Base-by-base conservation (phyloP, 2,329 filamentous ascomycete genomes). In the Alternaria sp. region DNA sequence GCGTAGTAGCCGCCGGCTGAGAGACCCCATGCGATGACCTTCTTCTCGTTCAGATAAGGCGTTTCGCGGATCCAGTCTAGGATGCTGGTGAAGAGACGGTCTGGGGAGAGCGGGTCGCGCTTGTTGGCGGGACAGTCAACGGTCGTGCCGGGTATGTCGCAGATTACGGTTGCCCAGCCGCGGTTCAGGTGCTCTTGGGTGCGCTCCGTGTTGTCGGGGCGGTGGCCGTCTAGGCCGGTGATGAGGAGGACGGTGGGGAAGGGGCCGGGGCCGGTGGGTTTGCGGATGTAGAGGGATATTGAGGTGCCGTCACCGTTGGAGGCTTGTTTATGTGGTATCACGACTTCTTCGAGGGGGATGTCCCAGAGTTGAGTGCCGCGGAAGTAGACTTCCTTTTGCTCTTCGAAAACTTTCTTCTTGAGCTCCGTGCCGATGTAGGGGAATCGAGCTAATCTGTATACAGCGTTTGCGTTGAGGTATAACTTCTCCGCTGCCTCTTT, bases 371-470 rank as follows among this genome's bases (percentile, higher is more conserved):
- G 70, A 6, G 83, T 67, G 4, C 83, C 90, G 70, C 87, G 86
- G 49, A 87, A 74, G 68, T 91, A 91, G 0, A 86, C 84, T 26
- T 83, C 75, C 76, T 92, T 92, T 73, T 92, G 90, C 67, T 85
- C 82, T 69, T 87, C 82, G 84, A 90, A 93, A 3, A 89, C 90
- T 15, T 82, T 73, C 71, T 86, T 85, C 78, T 93, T 83, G 55
- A 81, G 77, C 3, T 75, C 73, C 0, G 82, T 83, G 6, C 82
- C 77, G 28, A 83, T 83, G 30, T 83, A 83, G 2, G 91, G 90
- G 73, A 93, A 93, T 13, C 91, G 86, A 0, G 90, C 86, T 65
- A 93, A 91, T 52, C 91, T 85, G 75, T 90, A 89, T 8, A 93
- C 83, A n/a, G 89, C 88, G 21, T 90, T 90, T 6, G 89, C 89